phyloP scores from a whole-genome alignment of 371 early-diverging fungal species.

The Apophysomyces trapeziformis region DNA sequence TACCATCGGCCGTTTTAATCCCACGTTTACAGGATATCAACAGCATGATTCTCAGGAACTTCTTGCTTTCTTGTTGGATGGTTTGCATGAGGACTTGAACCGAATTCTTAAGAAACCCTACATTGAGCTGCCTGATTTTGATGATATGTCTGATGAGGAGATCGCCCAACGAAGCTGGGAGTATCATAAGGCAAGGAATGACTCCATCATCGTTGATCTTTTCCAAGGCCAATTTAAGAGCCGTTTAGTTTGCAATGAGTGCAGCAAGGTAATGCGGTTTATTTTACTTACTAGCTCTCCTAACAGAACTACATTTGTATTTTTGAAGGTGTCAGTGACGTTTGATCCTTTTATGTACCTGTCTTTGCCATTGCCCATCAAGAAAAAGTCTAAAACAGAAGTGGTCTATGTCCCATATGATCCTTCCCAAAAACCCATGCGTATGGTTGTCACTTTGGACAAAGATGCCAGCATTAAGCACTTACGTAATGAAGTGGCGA shows the following conservation, averaged over 20 bases:
- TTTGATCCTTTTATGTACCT: slow-evolving; percentile 79
- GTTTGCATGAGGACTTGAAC: slow-evolving; percentile 74
- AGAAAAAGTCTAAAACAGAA: slow-evolving; percentile 50
- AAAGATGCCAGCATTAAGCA: slow-evolving; percentile 68
- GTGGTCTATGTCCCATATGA: slow-evolving; percentile 63
- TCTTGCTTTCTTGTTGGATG: slow-evolving; percentile 62
- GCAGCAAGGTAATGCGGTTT: slow-evolving; percentile 45
- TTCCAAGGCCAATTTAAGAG: slow-evolving; percentile 87
- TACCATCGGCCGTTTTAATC: slow-evolving; percentile 68
- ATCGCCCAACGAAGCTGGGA: slow-evolving; percentile 63
- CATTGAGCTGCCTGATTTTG: slow-evolving; percentile 75
- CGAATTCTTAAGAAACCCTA: slow-evolving; percentile 75
- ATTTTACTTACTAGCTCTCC: too few species aligned
- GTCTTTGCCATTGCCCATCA: slow-evolving; percentile 66
- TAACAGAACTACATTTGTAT: background rate
- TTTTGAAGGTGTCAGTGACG: slow-evolving; percentile 54
- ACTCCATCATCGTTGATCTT: slow-evolving; percentile 76
- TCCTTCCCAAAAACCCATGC: slow-evolving; percentile 37
- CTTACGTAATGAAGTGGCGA: slow-evolving; percentile 68
- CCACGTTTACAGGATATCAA: slow-evolving; percentile 69
- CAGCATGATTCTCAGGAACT: slow-evolving; percentile 82
- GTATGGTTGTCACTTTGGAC: slow-evolving; percentile 33
- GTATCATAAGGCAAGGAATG: slow-evolving; percentile 67
- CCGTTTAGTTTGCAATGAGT: slow-evolving; percentile 72
- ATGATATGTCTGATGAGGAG: slow-evolving; percentile 64